phyloP scores from a whole-genome alignment of 2,329 filamentous ascomycete genomes.

The Cephalotrichum gorgonifer region DNA sequence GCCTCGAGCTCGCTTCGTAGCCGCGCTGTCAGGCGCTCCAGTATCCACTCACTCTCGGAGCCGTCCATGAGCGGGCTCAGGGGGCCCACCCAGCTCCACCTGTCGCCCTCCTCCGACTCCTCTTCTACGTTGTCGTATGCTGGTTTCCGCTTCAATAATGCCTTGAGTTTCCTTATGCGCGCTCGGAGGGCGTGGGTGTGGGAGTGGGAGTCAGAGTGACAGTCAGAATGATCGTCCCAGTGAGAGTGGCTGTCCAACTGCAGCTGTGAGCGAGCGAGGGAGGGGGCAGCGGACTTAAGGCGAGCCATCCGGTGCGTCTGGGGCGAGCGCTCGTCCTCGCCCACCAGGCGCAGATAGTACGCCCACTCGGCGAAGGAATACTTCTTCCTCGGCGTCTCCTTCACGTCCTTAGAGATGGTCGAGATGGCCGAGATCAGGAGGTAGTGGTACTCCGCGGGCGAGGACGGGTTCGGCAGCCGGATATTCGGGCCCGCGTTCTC shows the following conservation, averaged over 20 bases:
- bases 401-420: constrained; percentile 49
- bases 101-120: constrained; percentile 3
- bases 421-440: constrained; percentile 65
- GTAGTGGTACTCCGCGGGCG: constrained; percentile 26
- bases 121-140: neutral
- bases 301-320: constrained; percentile 29
- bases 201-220: neutral
- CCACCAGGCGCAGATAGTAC: constrained; percentile 71
- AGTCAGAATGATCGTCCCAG: neutral
- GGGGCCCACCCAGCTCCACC: constrained; percentile 51
- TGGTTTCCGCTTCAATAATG: neutral
- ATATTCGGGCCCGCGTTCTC: constrained; percentile 8
- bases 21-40: constrained; percentile 50
- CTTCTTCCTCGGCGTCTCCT: constrained; percentile 42
- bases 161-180: constrained; percentile 1
- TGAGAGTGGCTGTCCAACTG: too few relatives aligned
- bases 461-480: constrained; percentile 20
- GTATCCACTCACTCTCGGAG: constrained; percentile 63
- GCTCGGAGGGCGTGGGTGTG: neutral
- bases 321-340: constrained; percentile 46
- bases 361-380: constrained; percentile 84
- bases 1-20: constrained; percentile 45
- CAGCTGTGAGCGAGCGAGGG: neutral
- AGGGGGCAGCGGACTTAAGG: neutral
- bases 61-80: constrained; percentile 60